These are phyloP conservation scores for Fusarium siculi DNA, from an alignment of 2,329 filamentous ascomycete genomes.

Conservation along the genomic window DNA sequence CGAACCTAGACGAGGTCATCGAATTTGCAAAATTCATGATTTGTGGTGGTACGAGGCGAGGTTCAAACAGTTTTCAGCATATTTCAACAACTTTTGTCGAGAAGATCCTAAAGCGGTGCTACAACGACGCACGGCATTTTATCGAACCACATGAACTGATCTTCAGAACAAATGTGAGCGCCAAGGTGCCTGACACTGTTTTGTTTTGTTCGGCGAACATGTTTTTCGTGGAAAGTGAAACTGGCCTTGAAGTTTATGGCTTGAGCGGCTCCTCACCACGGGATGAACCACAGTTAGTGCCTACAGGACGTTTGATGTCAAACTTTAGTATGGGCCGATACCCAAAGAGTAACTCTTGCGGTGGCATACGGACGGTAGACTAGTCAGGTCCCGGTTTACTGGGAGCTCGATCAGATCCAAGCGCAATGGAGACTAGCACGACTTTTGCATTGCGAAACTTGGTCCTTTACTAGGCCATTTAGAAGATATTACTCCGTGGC, in stretches of 20 bases:
- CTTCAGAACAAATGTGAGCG: neutral
- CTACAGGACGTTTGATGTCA: neutral
- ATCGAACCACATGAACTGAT: neutral
- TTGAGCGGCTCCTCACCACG: neutral
- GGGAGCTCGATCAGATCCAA: neutral
- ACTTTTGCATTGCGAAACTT: neutral
- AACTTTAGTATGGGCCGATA: neutral
- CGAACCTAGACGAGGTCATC: neutral
- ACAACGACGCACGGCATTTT: neutral
- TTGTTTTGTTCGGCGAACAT: neutral
- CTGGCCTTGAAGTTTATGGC: neutral
- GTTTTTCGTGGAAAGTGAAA: slow-evolving; percentile 2
- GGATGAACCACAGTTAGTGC: neutral
- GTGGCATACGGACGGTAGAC: neutral
- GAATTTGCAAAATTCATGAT: neutral
- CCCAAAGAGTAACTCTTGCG: slow-evolving; percentile 2
- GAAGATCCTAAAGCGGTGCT: too few species aligned
- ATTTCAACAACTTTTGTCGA: neutral
- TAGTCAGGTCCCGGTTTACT: neutral
- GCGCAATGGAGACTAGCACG: neutral
- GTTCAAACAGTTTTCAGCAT: neutral
- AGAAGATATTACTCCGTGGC: neutral
- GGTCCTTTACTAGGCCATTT: neutral
- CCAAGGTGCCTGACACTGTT: neutral
- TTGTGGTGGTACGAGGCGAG: neutral